These are phyloP conservation scores for Nothopassalora personata DNA, from an alignment of 2,329 filamentous ascomycete species.

Conservation along the genomic window DNA sequence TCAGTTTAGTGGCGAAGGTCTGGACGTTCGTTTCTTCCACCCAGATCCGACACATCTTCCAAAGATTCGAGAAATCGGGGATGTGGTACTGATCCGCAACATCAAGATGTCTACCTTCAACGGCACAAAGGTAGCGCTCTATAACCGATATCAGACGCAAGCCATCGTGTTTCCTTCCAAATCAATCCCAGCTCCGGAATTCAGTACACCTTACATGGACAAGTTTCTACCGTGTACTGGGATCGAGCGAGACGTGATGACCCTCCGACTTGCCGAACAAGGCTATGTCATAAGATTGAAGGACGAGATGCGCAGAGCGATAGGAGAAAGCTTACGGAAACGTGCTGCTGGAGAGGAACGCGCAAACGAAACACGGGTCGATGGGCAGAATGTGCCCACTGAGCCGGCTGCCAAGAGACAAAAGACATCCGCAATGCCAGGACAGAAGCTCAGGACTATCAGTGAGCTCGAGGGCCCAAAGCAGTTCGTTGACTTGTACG, in stretches of 20 bases:
- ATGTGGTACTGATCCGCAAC: constrained; percentile 58
- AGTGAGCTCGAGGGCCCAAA: constrained; percentile 52
- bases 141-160: constrained; percentile 19
- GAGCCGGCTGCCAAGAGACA: constrained; percentile 11
- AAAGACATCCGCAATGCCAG: constrained; percentile 4
- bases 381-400: not conserved
- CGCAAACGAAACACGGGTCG: not conserved
- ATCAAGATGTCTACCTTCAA: constrained; percentile 25
- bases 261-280: constrained; percentile 28
- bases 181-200: constrained; percentile 26
- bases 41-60: constrained; percentile 35
- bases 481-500: constrained; percentile 64
- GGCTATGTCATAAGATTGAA: constrained; percentile 32
- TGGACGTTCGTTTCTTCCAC: constrained; percentile 57
- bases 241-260: constrained; percentile 9
- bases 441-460: constrained; percentile 57
- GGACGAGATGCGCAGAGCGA: constrained; percentile 8
- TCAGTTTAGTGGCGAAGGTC: constrained; percentile 17
- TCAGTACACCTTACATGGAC: constrained; percentile 26
- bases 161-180: constrained; percentile 23
- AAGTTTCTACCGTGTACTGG: constrained; percentile 19
- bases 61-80: constrained; percentile 45
- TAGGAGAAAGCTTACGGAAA: not conserved
- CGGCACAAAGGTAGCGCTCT: constrained; percentile 20
- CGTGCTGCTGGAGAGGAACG: not conserved